Evolutionary conservation across 345 rosid genomes (phyloP).

Genomic region (Bruguiera sexangula): DNA sequence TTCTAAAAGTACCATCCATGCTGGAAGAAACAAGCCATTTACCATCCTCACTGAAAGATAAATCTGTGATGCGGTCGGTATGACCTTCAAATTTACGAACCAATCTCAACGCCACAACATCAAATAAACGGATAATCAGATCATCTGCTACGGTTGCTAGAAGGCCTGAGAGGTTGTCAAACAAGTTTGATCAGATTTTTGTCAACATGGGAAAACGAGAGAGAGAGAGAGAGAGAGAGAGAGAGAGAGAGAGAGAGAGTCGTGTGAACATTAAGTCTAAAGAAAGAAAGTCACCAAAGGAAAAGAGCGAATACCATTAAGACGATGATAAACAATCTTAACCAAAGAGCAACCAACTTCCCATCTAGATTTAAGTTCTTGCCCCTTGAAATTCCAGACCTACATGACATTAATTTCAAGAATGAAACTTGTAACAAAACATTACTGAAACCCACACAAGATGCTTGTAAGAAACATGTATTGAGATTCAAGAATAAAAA

Average conservation of each 20-base stretch:
- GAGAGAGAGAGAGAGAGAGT: background rate
- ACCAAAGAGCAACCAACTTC: constrained; percentile 73
- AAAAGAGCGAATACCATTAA: constrained; percentile 47
- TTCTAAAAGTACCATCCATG: constrained; percentile 92
- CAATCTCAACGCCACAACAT: constrained; percentile 71
- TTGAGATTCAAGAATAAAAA: background rate
- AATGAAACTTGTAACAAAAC: constrained; percentile 12
- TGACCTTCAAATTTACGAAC: constrained; percentile 97
- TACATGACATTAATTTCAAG: constrained; percentile 22
- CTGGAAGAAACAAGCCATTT: constrained; percentile 95
- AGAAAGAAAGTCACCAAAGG: background rate
- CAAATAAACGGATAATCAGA: constrained; percentile 67
- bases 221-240: background rate
- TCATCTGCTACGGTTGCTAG: constrained; percentile 90
- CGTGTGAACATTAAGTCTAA: background rate
- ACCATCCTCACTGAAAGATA: constrained; percentile 94
- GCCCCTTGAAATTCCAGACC: constrained; percentile 96
- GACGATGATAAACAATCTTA: constrained; percentile 71
- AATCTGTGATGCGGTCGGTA: constrained; percentile 75
- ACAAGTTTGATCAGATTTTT: constrained; percentile 13
- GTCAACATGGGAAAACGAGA: background rate
- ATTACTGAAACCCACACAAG: constrained; percentile 4
- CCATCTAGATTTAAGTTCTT: constrained; percentile 66
- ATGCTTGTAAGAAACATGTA: background rate
- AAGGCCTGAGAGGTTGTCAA: constrained; percentile 56